phyloP scores from a whole-genome alignment of 306 rosid species.

The Lithocarpus polystachyus region DNA sequence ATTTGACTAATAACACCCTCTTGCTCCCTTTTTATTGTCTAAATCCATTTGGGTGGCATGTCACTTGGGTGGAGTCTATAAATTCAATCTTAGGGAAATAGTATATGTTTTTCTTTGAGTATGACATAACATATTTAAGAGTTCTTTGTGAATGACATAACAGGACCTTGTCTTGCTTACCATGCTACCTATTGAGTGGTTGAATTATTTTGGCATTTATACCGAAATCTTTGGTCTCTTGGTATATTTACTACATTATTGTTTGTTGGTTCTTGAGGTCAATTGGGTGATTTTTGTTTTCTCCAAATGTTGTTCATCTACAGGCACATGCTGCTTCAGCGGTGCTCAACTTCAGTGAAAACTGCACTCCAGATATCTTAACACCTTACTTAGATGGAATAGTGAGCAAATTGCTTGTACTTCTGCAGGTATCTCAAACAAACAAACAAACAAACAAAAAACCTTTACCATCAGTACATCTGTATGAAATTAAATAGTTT shows the following conservation, averaged over 20 bases:
- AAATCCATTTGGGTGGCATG: background rate
- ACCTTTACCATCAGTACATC: background rate
- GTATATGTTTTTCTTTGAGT: background rate
- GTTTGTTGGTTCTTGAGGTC: background rate
- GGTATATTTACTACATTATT: background rate
- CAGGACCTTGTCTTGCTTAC: background rate
- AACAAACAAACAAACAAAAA: background rate
- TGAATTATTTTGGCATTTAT: background rate
- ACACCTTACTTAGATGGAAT: constrained; percentile 92
- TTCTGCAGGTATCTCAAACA: constrained; percentile 71
- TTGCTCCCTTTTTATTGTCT: too few relatives aligned
- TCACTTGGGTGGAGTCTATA: background rate
- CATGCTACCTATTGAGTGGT: background rate
- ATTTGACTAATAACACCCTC: too few relatives aligned
- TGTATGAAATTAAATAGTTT: background rate
- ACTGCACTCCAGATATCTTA: constrained; percentile 89
- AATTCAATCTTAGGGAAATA: background rate
- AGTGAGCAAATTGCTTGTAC: constrained; percentile 87
- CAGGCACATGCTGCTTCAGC: constrained; percentile 99
- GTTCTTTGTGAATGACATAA: too few relatives aligned
- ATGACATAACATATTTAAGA: too few relatives aligned
- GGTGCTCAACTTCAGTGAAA: constrained; percentile 97
- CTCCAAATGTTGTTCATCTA: constrained; percentile 4
- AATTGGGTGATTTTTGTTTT: background rate
- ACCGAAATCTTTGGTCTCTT: background rate